Evolutionary conservation across 192 early-diverging fungal species (phyloP).

Genomic region (Lunasporangiospora selenospora): DNA sequence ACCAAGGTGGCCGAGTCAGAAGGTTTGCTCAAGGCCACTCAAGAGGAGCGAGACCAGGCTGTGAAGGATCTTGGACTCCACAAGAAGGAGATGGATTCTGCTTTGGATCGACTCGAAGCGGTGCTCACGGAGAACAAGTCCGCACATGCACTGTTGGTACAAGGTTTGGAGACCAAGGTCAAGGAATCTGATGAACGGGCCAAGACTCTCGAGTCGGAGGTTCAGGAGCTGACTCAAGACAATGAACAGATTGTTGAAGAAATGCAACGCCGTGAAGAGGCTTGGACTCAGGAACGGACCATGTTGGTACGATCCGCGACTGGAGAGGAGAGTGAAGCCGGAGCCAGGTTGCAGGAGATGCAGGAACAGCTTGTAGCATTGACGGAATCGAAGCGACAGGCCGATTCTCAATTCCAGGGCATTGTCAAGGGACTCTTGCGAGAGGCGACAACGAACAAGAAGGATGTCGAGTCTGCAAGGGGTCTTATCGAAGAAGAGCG

Average conservation of each 20-base stretch:
- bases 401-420: conserved; percentile 43
- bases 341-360: conserved; percentile 26
- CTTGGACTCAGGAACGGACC: conserved; percentile 23
- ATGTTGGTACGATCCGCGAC: conserved; percentile 4
- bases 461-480: conserved; percentile 15
- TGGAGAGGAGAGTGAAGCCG: conserved; percentile 3
- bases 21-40: not conserved
- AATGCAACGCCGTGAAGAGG: conserved; percentile 38
- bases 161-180: conserved; percentile 25
- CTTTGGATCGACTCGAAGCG: conserved; percentile 31
- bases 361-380: conserved; percentile 30
- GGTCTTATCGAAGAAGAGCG: conserved; percentile 15
- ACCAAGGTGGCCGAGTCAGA: conserved; percentile 1
- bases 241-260: conserved; percentile 47
- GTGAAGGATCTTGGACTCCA: conserved; percentile 21
- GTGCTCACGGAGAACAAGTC: conserved; percentile 34
- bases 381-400: conserved; percentile 44
- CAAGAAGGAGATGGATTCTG: conserved; percentile 35
- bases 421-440: conserved; percentile 45
- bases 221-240: conserved; percentile 33
- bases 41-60: conserved; percentile 24
- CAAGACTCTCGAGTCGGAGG: conserved; percentile 9
- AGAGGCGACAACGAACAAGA: conserved; percentile 33
- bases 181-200: conserved; percentile 21
- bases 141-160: conserved; percentile 16